phyloP scores from a whole-genome alignment of 2,329 filamentous ascomycete genomes.

The Fonsecaea pedrosoi region DNA sequence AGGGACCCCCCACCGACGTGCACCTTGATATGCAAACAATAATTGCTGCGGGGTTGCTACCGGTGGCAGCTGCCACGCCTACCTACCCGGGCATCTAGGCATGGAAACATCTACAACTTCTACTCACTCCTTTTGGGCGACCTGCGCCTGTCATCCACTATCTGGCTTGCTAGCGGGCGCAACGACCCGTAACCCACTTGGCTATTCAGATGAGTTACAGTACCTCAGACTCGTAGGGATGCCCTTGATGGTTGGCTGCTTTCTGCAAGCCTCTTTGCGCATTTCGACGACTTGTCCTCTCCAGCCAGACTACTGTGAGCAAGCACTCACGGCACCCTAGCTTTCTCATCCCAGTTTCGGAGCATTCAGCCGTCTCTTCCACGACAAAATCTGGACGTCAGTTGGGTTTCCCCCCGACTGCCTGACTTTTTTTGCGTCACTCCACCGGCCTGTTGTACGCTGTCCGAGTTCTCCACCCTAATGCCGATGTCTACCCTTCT shows the following conservation, averaged over 20 bases:
- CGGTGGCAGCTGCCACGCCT: no score
- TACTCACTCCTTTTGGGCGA: not conserved
- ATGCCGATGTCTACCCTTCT: conserved; percentile 9
- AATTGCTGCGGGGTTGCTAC: not conserved
- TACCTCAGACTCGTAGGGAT: not conserved
- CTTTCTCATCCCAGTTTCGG: conserved; percentile 2
- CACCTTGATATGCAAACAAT: not conserved
- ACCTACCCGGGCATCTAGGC: not conserved
- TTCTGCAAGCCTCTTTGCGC: not conserved
- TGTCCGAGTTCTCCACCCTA: not conserved
- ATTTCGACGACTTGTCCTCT: not conserved
- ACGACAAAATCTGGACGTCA: not conserved
- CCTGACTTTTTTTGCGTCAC: not conserved
- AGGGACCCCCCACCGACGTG: not conserved
- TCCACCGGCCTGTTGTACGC: not conserved
- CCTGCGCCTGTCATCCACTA: not conserved
- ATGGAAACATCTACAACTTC: not conserved
- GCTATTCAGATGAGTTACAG: not conserved
- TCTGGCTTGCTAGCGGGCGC: not conserved
- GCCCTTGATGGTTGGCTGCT: not conserved
- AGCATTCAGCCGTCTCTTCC: not conserved
- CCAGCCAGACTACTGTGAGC: not conserved
- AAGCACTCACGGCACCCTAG: not conserved
- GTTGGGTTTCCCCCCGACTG: not conserved
- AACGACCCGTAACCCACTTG: not conserved